phyloP scores from a whole-genome alignment of 108 stramenopile genomes.

The Schizochytrium sp. region DNA sequence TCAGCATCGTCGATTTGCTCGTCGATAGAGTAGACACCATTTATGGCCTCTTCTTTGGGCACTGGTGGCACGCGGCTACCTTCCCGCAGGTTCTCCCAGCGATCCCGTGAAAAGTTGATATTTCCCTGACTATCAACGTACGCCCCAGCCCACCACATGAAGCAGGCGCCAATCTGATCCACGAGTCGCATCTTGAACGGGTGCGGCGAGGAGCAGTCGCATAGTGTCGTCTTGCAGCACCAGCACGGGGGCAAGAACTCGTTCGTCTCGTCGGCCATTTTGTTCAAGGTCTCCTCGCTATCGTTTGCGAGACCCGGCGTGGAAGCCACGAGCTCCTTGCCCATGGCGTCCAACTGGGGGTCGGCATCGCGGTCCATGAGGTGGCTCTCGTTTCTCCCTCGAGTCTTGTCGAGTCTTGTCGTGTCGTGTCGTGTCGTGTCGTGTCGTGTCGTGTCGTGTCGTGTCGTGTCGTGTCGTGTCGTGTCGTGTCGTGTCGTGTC shows the following conservation, averaged over 20 bases:
- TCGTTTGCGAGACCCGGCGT: too few species aligned
- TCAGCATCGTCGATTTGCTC: neutral
- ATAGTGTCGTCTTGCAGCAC: neutral
- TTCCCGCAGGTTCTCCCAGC: neutral
- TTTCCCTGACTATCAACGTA: neutral
- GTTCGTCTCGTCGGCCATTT: too few species aligned
- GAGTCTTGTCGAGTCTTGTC: too few species aligned
- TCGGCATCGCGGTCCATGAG: too few species aligned
- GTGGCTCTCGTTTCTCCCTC: too few species aligned
- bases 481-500: too few species aligned
- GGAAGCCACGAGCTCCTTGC: too few species aligned
- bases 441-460: too few species aligned
- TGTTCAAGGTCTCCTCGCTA: too few species aligned
- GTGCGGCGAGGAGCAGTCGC: neutral
- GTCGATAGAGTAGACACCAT: neutral
- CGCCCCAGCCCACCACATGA: neutral
- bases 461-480: too few species aligned
- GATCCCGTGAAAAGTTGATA: neutral
- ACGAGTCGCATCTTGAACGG: neutral
- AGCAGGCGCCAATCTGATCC: neutral
- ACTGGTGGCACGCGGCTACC: neutral
- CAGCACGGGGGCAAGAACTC: neutral
- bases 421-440: too few species aligned
- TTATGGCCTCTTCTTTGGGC: neutral
- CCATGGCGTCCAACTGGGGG: too few species aligned